A percentile compares a stretch with the other conserved stretches of the same genome.
phyloP scores from a whole-genome alignment of 2,329 filamentous ascomycete species.

The Chaetomiaceae sp. region DNA sequence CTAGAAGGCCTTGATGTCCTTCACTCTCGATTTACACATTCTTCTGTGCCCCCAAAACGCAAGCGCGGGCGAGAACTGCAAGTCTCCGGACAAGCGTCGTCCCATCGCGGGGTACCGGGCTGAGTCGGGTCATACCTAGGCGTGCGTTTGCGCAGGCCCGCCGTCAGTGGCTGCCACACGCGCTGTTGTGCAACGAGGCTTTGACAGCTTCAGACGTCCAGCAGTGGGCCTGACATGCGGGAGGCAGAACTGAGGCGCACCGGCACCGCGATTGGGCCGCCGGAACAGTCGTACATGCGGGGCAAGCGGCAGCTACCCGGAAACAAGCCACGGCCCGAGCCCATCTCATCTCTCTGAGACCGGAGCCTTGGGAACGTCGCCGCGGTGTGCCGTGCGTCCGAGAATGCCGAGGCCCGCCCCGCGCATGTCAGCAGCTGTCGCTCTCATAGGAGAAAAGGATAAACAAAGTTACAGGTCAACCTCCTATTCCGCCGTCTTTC shows the following conservation, averaged over 20 bases:
- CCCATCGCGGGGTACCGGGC: not conserved
- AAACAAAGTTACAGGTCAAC: not conserved
- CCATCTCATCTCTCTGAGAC: constrained; percentile 12
- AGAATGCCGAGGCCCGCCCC: not conserved
- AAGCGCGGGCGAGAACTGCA: constrained; percentile 6
- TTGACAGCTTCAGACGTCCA: constrained; percentile 1
- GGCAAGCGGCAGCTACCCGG: constrained; percentile 15
- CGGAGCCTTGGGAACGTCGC: constrained; percentile 5
- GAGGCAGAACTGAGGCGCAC: constrained; percentile 1
- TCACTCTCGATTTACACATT: constrained; percentile 1
- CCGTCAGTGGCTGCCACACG: constrained; percentile 10
- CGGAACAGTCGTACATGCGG: not conserved
- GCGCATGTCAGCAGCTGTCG: not conserved
- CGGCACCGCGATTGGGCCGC: constrained; percentile 13
- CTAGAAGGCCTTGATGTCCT: not conserved
- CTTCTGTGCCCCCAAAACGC: constrained; percentile 4
- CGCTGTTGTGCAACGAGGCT: constrained; percentile 12
- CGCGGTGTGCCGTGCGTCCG: not conserved
- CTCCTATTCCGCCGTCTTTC: not conserved
- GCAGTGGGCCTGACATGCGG: constrained; percentile 1
- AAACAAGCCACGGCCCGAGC: constrained; percentile 10
- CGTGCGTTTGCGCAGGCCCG: not conserved
- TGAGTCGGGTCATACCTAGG: constrained; percentile 2
- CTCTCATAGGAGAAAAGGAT: constrained; percentile 7
- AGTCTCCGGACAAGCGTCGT: constrained; percentile 1